These are phyloP conservation scores for Ogataea henricii DNA, from an alignment of 805 yeast genomes.

Conservation along the genomic window DNA sequence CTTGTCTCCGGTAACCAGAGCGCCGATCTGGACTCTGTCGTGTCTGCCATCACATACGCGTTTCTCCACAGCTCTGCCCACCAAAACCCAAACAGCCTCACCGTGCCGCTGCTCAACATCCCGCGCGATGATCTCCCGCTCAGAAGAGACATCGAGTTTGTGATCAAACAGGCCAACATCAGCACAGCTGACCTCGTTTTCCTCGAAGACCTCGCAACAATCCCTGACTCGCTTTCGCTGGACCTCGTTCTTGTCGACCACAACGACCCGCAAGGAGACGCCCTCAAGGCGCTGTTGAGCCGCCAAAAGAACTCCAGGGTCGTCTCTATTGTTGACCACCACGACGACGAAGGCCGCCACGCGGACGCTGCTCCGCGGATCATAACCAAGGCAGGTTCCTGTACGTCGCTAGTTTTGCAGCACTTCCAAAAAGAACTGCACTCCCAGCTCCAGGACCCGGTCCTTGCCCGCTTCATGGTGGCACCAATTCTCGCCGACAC, in stretches of 20 bases:
- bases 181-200: slow-evolving; percentile 55
- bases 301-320: slow-evolving; percentile 37
- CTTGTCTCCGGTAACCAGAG: slow-evolving; percentile 82
- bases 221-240: slow-evolving; percentile 22
- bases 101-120: slow-evolving; percentile 77
- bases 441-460: slow-evolving; percentile 8
- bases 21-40: slow-evolving; percentile 86
- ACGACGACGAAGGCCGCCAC: slow-evolving; percentile 64
- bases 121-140: slow-evolving; percentile 62
- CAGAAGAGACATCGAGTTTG: slow-evolving; percentile 68
- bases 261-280: slow-evolving; percentile 61
- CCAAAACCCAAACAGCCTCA: slow-evolving; percentile 31
- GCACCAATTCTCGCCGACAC: slow-evolving; percentile 83
- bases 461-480: slow-evolving; percentile 42
- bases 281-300: slow-evolving; percentile 34
- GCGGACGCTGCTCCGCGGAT: slow-evolving; percentile 60
- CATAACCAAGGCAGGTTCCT: slow-evolving; percentile 69
- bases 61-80: slow-evolving; percentile 38
- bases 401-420: slow-evolving; percentile 71
- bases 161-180: slow-evolving; percentile 51
- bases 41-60: slow-evolving; percentile 73
- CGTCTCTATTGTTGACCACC: slow-evolving; percentile 81
- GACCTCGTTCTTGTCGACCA: slow-evolving; percentile 79
- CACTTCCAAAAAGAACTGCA: slow-evolving; percentile 33
- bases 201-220: slow-evolving; percentile 59